Evolutionary conservation across 2,329 filamentous ascomycete genomes (phyloP), one percentile per base, ranked within the genome.

Genomic region (Lasiodiplodia sp.): DNA sequence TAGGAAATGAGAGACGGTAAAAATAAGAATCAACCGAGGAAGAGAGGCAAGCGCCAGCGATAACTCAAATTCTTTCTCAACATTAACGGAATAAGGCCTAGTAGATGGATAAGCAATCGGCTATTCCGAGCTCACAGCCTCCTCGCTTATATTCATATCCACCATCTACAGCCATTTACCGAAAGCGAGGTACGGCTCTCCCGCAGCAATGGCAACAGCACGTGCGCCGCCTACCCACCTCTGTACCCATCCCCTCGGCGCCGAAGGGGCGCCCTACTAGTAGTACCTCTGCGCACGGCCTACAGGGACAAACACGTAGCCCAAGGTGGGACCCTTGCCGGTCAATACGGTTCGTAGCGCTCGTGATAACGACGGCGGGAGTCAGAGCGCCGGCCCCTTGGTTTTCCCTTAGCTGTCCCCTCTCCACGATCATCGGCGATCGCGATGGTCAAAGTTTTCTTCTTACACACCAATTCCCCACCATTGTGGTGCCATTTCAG

Each of bases 371-470:
- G 14, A 47, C 44, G n/a, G 10, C 44, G 44, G 44, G 44, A 47
- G 44, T 21, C 44, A 47, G 44, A 21, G 44, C 44, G 44, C n/a
- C n/a, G 44, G 44, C 44, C 14, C 31, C 31, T 34, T 34, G 31
- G n/a, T n/a, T n/a, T n/a, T 47, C 3, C 44, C 44, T 47, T 10
- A 47, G 44, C 18, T 34, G 31, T 34, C 8, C 31, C 10, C 44
- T 47, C 44, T 47, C 44, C 44, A 47, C 44, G 44, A 47, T 47
- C 18, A 47, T 47, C 44, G 44, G 44, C 44, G 44, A 47, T 47
- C 44, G 18, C n/a, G 44, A n/a, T 47, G 44, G 44, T 21, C 44
- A 47, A n/a, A 47, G 44, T 47, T 47, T 47, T 21, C 44, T 21
- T 47, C 44, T 47, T 21, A 47, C 44, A 21, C 44, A 47, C 44